Evolutionary conservation across 495 filamentous ascomycete species (phyloP), one percentile per base, ranked within the genome.

Genomic region (Geoglossum glabrum): DNA sequence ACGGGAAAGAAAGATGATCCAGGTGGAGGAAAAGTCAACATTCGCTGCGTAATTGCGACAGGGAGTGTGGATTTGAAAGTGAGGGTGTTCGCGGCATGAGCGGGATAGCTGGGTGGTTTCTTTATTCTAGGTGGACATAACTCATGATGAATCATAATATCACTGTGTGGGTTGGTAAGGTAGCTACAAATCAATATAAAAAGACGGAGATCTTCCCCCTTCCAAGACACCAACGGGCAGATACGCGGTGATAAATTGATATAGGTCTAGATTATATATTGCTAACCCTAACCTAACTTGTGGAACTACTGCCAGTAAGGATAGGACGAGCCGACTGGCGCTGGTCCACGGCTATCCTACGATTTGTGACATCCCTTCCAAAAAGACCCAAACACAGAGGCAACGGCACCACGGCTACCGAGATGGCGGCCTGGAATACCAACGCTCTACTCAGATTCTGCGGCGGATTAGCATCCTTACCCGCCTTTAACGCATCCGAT

Each of bases 401-500:
- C 30, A 60, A 31, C 30, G 59, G 59, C 17, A 49, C 52, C 31
- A 30, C 26, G 28, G 47, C 13, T 0, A 57, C 27, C 3, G 59
- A 31, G 38, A 60, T 49, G 54, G 49, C 57, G 9, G 51, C 56
- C 40, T 60, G 31, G 59, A 60, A 60, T 10, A 60, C 40, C 30
- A 60, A 40, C 13, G 59, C 57, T 10, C 54, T 52, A 26, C 19
- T 28, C 25, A 27, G 4, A 13, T 57, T 57, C 10, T 27, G 27
- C n/a, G 59, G 54, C 1, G 59, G 54, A 8, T 56, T 13, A 9
- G n/a, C 65, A 51, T 65, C 63, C 5, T 27, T 45, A 0, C 74
- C 76, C 9, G 71, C 84, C 69, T 85, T 87, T 63, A 97, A 70
- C 46, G 83, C 86, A 64, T 87, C 84, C 69, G 84, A 84, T 38